Evolutionary conservation across 345 rosid species (phyloP).

Genomic region (Crucihimalaya himalaica): DNA sequence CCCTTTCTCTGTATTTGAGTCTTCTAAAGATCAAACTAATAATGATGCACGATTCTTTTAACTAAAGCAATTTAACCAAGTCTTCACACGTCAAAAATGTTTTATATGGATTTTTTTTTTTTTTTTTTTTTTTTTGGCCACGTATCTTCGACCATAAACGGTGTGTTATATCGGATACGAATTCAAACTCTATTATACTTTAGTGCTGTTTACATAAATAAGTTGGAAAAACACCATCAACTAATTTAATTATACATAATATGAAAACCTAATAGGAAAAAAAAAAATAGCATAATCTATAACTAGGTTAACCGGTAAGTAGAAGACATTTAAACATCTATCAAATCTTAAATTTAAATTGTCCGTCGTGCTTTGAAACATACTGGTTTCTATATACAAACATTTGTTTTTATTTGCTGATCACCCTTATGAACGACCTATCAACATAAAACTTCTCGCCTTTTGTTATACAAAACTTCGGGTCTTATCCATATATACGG

Average conservation of each 20-base stretch:
- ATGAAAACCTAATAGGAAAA: neutral
- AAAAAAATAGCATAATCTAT: too few relatives aligned
- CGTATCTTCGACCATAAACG: neutral
- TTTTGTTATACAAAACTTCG: neutral
- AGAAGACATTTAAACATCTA: neutral
- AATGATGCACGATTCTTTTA: too few relatives aligned
- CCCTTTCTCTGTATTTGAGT: constrained; percentile 22
- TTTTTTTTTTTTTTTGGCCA: neutral
- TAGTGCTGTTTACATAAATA: neutral
- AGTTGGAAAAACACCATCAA: neutral
- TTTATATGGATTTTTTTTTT: too few relatives aligned
- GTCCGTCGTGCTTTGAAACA: neutral
- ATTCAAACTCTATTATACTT: neutral
- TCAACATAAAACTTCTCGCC: neutral
- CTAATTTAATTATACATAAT: neutral
- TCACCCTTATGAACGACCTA: neutral
- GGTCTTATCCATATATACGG: neutral
- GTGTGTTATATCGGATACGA: neutral
- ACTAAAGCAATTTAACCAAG: too few relatives aligned
- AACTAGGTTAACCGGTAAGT: neutral
- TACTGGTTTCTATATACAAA: neutral
- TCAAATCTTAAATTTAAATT: neutral
- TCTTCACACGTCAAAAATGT: neutral
- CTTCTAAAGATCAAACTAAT: constrained; percentile 18
- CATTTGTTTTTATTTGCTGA: neutral